phyloP scores from a whole-genome alignment of 495 filamentous ascomycete genomes.

The Trichoderma reesei region DNA sequence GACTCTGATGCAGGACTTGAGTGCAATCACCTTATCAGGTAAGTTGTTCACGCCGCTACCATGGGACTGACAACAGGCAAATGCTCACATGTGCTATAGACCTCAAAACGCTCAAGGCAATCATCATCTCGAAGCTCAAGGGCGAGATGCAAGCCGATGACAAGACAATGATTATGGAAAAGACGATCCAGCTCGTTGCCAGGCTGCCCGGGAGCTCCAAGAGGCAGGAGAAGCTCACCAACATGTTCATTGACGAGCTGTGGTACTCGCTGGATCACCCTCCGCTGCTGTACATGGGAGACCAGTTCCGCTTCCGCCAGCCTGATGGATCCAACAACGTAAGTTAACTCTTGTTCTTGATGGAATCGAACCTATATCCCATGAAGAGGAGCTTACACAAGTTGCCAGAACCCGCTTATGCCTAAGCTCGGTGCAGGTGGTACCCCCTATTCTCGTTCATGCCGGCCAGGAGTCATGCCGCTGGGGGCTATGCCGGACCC shows the following conservation, averaged over 20 bases:
- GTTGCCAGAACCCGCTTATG: constrained; percentile 29
- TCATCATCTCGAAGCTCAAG: constrained; percentile 30
- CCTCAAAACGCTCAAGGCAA: constrained; percentile 27
- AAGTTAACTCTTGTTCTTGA: constrained; percentile 11
- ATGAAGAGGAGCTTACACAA: not conserved
- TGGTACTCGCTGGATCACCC: constrained; percentile 56
- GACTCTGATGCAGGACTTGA: constrained; percentile 55
- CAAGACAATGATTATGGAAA: constrained; percentile 74
- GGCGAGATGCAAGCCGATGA: constrained; percentile 53
- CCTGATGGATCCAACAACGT: constrained; percentile 61
- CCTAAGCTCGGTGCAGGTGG: constrained; percentile 37
- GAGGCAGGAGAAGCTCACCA: constrained; percentile 53
- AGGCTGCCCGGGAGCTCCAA: constrained; percentile 54
- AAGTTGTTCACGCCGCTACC: constrained; percentile 4
- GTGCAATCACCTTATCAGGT: constrained; percentile 37
- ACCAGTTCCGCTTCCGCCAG: constrained; percentile 55
- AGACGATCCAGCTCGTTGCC: constrained; percentile 64
- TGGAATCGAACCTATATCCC: too few species aligned
- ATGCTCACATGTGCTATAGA: constrained; percentile 20
- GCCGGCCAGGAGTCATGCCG: constrained; percentile 52
- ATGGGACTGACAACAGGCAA: not conserved
- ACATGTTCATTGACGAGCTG: constrained; percentile 58
- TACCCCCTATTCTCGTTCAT: constrained; percentile 60
- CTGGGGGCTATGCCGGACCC: constrained; percentile 65
- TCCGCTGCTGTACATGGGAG: constrained; percentile 48